These are phyloP conservation scores for Pulveroboletus sp. DNA, from an alignment of 768 basidiomycete species.

Conservation along the genomic window DNA sequence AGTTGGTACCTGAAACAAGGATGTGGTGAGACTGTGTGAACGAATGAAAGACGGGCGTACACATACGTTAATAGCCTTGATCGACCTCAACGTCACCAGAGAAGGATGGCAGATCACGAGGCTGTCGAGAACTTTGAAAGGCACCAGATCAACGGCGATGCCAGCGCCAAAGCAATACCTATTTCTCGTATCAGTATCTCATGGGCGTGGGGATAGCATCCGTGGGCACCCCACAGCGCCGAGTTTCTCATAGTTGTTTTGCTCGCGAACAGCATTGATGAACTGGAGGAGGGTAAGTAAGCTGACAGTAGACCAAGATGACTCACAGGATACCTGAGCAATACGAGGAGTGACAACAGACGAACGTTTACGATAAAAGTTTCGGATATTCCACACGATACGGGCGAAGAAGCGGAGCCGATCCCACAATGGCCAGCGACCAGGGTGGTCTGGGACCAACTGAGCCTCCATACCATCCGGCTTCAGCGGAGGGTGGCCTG, in stretches of 20 bases:
- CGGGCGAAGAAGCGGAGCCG: constrained; percentile 15
- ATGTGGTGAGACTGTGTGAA: not conserved
- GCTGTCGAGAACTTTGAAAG: constrained; percentile 33
- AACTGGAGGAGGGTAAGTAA: constrained; percentile 24
- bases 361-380: constrained; percentile 23
- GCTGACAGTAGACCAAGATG: not conserved
- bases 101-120: constrained; percentile 44
- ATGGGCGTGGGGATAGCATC: not conserved
- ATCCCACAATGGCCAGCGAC: constrained; percentile 16
- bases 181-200: not conserved
- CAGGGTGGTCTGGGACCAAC: constrained; percentile 30
- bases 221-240: constrained; percentile 40
- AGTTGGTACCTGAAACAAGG: constrained; percentile 17
- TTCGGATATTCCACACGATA: constrained; percentile 19
- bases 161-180: constrained; percentile 41
- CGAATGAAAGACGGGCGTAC: not conserved
- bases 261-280: constrained; percentile 34
- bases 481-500: constrained; percentile 30
- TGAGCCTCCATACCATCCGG: constrained; percentile 26
- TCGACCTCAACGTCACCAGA: constrained; percentile 23
- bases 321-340: constrained; percentile 17
- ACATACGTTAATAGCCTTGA: constrained; percentile 33
- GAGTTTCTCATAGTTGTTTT: constrained; percentile 39
- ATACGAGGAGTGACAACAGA: constrained; percentile 27
- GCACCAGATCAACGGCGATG: constrained; percentile 26